Percentiles rank a stretch among this genome's conserved stretches.
These are phyloP conservation scores for Lunasporangiospora selenospora DNA, from an alignment of 192 early-diverging fungal genomes.

Conservation along the genomic window DNA sequence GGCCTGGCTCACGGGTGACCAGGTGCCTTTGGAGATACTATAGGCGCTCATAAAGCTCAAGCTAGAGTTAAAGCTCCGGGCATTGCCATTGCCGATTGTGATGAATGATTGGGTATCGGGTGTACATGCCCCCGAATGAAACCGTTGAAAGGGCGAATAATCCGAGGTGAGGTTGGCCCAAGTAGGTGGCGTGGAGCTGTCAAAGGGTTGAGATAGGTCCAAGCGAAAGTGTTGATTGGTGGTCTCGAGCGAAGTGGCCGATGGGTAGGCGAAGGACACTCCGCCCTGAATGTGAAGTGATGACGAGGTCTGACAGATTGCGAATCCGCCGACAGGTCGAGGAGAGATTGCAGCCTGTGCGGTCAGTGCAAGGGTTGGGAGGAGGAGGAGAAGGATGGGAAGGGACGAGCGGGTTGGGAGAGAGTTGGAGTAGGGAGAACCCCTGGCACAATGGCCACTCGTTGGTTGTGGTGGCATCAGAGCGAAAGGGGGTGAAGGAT, in stretches of 20 bases:
- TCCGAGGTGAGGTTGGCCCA: constrained; percentile 42
- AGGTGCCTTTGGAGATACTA: constrained; percentile 26
- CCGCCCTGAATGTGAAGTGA: constrained; percentile 40
- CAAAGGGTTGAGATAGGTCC: constrained; percentile 32
- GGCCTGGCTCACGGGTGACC: constrained; percentile 13
- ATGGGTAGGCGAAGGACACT: constrained; percentile 14
- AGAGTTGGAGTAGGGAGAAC: not conserved
- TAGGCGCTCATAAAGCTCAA: constrained; percentile 34
- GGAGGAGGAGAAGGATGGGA: not conserved
- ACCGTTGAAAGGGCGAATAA: constrained; percentile 32
- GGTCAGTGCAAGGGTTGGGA: not conserved
- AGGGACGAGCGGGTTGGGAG: not conserved
- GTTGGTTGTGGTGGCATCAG: not conserved
- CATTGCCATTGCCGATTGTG: constrained; percentile 31
- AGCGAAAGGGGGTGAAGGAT: not conserved
- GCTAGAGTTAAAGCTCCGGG: not conserved
- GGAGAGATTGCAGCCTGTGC: not conserved
- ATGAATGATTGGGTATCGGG: constrained; percentile 16
- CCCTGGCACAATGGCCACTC: no score
- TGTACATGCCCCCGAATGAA: constrained; percentile 33
- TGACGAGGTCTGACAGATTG: constrained; percentile 24
- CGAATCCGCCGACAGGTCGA: constrained; percentile 38
- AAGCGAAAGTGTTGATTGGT: constrained; percentile 45
- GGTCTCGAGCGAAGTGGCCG: constrained; percentile 14
- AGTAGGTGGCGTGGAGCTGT: constrained; percentile 2